These are phyloP conservation scores for Boletus austroedulis DNA, from an alignment of 1,284 basidiomycete genomes.

Conservation along the genomic window DNA sequence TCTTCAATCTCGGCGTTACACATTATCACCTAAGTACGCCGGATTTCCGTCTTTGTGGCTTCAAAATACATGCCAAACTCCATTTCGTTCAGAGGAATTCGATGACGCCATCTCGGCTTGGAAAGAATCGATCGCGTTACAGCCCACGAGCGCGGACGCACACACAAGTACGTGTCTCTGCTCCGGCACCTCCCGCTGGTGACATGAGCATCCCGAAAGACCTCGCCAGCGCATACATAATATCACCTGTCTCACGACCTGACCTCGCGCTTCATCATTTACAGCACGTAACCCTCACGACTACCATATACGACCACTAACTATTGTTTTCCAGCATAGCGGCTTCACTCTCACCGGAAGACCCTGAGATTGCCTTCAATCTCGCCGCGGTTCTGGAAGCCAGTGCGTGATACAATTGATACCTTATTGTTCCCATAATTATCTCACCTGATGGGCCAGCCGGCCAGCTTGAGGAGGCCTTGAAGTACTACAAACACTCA, in stretches of 20 bases:
- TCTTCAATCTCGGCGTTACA: constrained; percentile 88
- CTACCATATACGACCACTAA: constrained; percentile 30
- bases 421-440: constrained; percentile 35
- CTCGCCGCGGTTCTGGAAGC: constrained; percentile 89
- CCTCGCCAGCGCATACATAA: constrained; percentile 91
- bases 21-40: constrained; percentile 81
- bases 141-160: constrained; percentile 85
- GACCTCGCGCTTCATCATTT: constrained; percentile 90
- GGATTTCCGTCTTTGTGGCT: constrained; percentile 14
- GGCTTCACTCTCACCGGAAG: constrained; percentile 81
- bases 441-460: constrained; percentile 45
- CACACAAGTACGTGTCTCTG: constrained; percentile 75
- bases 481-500: constrained; percentile 78
- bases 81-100: constrained; percentile 66
- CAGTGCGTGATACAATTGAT: constrained; percentile 48
- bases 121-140: constrained; percentile 81
- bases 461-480: constrained; percentile 77
- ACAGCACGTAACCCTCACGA: constrained; percentile 49
- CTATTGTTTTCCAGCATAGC: constrained; percentile 64
- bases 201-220: constrained; percentile 50
- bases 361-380: constrained; percentile 95
- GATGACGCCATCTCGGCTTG: constrained; percentile 82
- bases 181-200: constrained; percentile 17
- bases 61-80: constrained; percentile 17
- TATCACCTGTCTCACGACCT: constrained; percentile 80